Percentiles rank a stretch among this genome's conserved stretches.
Evolutionary conservation across 2,329 filamentous ascomycete species (phyloP).

Genomic region (Emergomyces orientalis): DNA sequence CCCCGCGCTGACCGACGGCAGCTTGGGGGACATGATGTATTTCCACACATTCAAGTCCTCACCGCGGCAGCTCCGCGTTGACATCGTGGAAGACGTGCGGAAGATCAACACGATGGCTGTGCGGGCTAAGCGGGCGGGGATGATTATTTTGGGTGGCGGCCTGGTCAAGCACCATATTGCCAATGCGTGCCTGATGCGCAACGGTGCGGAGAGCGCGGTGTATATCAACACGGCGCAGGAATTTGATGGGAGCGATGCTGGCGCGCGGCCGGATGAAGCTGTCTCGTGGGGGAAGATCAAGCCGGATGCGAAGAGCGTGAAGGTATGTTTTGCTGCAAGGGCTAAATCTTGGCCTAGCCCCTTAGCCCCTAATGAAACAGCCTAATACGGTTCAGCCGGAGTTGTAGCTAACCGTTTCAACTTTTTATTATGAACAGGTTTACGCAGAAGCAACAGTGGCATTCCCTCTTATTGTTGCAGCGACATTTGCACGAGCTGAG

Average conservation of each 20-base stretch:
- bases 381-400: not conserved
- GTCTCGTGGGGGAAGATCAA: constrained; percentile 99
- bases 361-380: not conserved
- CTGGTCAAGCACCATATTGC: constrained; percentile 98
- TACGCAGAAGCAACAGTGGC: constrained; percentile 59
- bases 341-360: not conserved
- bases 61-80: constrained; percentile 69
- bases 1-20: constrained; percentile 89
- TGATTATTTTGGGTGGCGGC: constrained; percentile 91
- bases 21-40: constrained; percentile 94
- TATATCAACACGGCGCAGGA: constrained; percentile 98
- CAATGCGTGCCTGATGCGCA: constrained; percentile 94
- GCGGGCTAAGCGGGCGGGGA: constrained; percentile 75
- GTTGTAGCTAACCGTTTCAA: not conserved
- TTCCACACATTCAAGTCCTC: constrained; percentile 93
- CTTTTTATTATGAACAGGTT: constrained; percentile 31
- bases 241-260: constrained; percentile 94
- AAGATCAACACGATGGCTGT: constrained; percentile 88
- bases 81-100: constrained; percentile 89
- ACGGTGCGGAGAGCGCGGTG: constrained; percentile 91
- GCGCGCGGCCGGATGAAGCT: constrained; percentile 88
- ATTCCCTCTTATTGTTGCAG: constrained; percentile 58
- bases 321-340: constrained; percentile 47
- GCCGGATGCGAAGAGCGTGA: constrained; percentile 74
- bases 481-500: constrained; percentile 49